Percentiles rank a stretch among this genome's conserved stretches.
These are phyloP conservation scores for Blastobotrys proliferans DNA, from an alignment of 1,139 yeast genomes.

Conservation along the genomic window DNA sequence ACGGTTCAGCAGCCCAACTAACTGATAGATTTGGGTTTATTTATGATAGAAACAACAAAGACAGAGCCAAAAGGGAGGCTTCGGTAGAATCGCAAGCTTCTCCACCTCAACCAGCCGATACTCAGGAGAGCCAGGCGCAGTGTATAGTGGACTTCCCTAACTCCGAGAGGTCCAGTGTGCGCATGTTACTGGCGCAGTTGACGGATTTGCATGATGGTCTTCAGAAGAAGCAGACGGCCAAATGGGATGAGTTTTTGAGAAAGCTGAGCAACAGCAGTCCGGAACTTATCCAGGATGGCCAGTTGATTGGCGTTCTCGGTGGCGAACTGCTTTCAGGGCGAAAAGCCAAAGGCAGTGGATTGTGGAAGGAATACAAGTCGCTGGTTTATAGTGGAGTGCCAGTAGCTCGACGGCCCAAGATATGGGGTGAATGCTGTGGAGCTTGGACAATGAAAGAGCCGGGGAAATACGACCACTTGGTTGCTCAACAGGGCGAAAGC, in stretches of 20 bases:
- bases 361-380: conserved; percentile 36
- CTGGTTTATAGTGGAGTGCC: conserved; percentile 49
- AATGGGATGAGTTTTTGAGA: conserved; percentile 36
- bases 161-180: no score
- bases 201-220: conserved; percentile 33
- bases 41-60: conserved; percentile 24
- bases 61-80: conserved; percentile 2
- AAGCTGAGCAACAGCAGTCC: conserved; percentile 22
- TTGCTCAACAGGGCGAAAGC: conserved; percentile 19
- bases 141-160: no score
- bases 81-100: conserved; percentile 1
- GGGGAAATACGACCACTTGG: conserved; percentile 44
- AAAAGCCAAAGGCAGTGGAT: conserved; percentile 13
- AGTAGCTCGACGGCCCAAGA: conserved; percentile 43
- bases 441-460: conserved; percentile 46
- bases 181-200: conserved; percentile 34
- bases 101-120: no score
- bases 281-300: conserved; percentile 30
- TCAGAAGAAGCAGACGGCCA: conserved; percentile 31
- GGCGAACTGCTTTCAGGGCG: conserved; percentile 25
- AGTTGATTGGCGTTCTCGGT: conserved; percentile 42
- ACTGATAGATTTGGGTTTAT: conserved; percentile 54
- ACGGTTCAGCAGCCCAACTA: conserved; percentile 26
- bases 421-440: conserved; percentile 57
- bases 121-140: no score